Evolutionary conservation across 2,329 filamentous ascomycete genomes (phyloP).

Genomic region (Arthrinium puccinioides): DNA sequence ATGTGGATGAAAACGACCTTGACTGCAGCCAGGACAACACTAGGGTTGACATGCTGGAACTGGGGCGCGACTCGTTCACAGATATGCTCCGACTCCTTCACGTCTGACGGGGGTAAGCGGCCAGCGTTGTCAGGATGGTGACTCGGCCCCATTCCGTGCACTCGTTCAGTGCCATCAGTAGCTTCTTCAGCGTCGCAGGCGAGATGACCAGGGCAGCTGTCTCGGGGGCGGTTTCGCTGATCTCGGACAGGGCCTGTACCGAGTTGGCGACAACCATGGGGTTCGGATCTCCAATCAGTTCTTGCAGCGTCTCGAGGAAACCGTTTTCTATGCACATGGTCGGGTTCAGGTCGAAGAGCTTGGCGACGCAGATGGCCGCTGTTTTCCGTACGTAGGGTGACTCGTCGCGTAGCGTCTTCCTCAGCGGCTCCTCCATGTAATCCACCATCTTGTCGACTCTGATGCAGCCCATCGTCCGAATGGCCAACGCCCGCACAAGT

Average conservation of each 20-base stretch:
- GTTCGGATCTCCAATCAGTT: slow-evolving; percentile 94
- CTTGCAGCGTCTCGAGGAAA: slow-evolving; percentile 87
- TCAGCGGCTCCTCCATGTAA: slow-evolving; percentile 96
- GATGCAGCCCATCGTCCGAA: slow-evolving; percentile 98
- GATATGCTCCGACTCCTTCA: slow-evolving; percentile 96
- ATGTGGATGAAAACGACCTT: slow-evolving; percentile 98
- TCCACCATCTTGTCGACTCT: slow-evolving; percentile 99
- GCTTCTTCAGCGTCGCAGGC: slow-evolving; percentile 79
- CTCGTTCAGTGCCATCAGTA: slow-evolving; percentile 93
- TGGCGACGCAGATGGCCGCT: slow-evolving; percentile 93
- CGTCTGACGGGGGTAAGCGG: slow-evolving; percentile 79
- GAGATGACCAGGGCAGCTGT: slow-evolving; percentile 81
- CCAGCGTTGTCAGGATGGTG: slow-evolving; percentile 82
- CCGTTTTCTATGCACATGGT: slow-evolving; percentile 92
- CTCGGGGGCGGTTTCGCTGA: slow-evolving; percentile 82
- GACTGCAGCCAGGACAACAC: slow-evolving; percentile 93
- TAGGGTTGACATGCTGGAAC: slow-evolving; percentile 97
- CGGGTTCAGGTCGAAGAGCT: slow-evolving; percentile 93
- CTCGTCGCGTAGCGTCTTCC: slow-evolving; percentile 94
- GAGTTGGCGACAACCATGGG: slow-evolving; percentile 99
- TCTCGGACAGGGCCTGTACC: slow-evolving; percentile 88
- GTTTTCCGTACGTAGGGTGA: slow-evolving; percentile 98
- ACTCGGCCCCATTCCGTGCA: slow-evolving; percentile 98
- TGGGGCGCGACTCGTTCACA: slow-evolving; percentile 94
- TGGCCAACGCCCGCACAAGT: slow-evolving; percentile 86